Conservation (phyloP, 345 rosid genomes). For the Combretum micranthum region DNA sequence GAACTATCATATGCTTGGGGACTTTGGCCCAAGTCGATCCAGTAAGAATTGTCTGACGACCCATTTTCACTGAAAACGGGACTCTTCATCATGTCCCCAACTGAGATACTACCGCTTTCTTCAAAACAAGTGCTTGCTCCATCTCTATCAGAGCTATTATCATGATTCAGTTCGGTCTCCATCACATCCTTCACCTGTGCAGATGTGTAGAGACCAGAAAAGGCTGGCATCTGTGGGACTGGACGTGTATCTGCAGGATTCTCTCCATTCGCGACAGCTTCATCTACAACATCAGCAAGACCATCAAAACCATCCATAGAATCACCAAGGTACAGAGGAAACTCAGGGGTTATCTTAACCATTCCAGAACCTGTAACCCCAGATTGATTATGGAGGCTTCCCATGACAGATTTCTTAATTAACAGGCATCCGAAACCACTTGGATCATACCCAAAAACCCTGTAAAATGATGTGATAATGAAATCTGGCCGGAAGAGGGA, state of each 20-base stretch:
- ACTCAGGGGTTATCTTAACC: conserved; percentile 95
- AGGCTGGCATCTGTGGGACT: conserved; percentile 72
- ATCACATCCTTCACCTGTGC: conserved; percentile 93
- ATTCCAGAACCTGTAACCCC: conserved; percentile 92
- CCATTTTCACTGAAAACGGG: conserved; percentile 97
- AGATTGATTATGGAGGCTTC: conserved; percentile 82
- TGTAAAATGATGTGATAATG: conserved; percentile 88
- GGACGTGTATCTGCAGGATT: conserved; percentile 50
- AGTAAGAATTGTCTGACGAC: conserved; percentile 76
- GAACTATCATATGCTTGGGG: conserved; percentile 67
- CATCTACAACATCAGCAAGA: conserved; percentile 44
- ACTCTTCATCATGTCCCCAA: conserved; percentile 97
- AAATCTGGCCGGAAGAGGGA: conserved; percentile 97
- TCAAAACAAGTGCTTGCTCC: conserved; percentile 88
- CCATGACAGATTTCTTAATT: conserved; percentile 95
- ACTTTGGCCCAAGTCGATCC: conserved; percentile 97
- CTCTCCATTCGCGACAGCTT: conserved; percentile 44
- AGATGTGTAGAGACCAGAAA: conserved; percentile 85
- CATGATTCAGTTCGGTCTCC: conserved; percentile 84
- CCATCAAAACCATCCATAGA: conserved; percentile 81
- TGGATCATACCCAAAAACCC: conserved; percentile 94
- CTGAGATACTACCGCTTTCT: conserved; percentile 82
- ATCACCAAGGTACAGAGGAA: conserved; percentile 87
- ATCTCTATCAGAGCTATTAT: conserved; percentile 74
- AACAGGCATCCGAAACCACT: conserved; percentile 99